Percentiles rank a stretch among this genome's conserved stretches.
These are phyloP conservation scores for Russula brevipes DNA, from an alignment of 768 basidiomycete genomes.

Conservation along the genomic window DNA sequence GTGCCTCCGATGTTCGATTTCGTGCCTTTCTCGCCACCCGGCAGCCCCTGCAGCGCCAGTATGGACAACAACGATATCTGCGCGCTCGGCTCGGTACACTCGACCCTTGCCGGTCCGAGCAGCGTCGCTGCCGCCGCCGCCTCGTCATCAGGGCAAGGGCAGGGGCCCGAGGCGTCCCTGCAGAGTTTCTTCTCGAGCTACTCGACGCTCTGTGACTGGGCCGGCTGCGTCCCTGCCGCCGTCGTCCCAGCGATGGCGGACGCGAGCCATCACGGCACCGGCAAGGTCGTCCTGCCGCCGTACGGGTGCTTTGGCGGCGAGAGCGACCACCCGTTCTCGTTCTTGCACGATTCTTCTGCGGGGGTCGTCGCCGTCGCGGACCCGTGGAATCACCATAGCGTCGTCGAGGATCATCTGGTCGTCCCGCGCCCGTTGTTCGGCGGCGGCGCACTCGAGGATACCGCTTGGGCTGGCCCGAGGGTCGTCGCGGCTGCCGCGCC, in stretches of 20 bases:
- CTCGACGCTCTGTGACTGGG: constrained; percentile 25
- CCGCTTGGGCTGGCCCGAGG: constrained; percentile 11
- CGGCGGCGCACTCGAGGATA: constrained; percentile 6
- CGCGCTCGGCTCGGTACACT: constrained; percentile 4
- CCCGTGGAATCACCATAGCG: constrained; percentile 7
- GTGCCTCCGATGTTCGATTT: constrained; percentile 9
- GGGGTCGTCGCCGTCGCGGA: background rate
- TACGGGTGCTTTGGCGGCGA: constrained; percentile 7
- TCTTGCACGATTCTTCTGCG: background rate
- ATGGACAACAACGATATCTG: constrained; percentile 16
- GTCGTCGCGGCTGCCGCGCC: constrained; percentile 1
- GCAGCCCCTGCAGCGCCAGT: constrained; percentile 20
- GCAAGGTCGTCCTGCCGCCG: background rate
- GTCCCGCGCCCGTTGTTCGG: constrained; percentile 4
- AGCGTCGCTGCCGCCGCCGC: too few species aligned
- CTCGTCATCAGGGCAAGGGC: background rate
- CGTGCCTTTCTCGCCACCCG: constrained; percentile 21
- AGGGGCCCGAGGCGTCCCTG: background rate
- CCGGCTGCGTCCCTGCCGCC: background rate
- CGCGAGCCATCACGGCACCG: background rate
- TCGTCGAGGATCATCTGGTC: constrained; percentile 6
- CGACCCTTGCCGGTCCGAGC: background rate
- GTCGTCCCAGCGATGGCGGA: background rate
- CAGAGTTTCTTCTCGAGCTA: constrained; percentile 19
- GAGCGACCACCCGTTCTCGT: constrained; percentile 11